Conservation (phyloP, 495 filamentous ascomycete species). For the Aspergillus homomorphus region DNA sequence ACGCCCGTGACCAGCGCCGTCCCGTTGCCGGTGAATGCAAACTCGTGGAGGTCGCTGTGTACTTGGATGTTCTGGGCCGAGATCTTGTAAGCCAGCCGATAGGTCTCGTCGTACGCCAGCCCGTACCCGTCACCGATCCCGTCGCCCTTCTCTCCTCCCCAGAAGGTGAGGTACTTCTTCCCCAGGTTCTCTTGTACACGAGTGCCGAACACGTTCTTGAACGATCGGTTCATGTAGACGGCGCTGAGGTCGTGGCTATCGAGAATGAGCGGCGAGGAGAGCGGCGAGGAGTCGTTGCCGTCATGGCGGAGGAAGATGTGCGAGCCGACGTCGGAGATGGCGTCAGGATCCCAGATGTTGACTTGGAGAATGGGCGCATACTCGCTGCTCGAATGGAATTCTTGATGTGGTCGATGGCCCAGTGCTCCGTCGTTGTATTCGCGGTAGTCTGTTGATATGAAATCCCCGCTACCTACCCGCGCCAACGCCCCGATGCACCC, state of each 20-base stretch:
- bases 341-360: slow-evolving; percentile 16
- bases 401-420: slow-evolving; percentile 23
- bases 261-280: slow-evolving; percentile 21
- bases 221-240: slow-evolving; percentile 22
- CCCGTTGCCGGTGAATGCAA: slow-evolving; percentile 35
- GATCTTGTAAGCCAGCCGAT: slow-evolving; percentile 19
- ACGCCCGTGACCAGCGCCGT: slow-evolving; percentile 47
- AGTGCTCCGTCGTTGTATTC: slow-evolving; percentile 19
- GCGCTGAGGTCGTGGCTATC: slow-evolving; percentile 20
- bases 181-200: slow-evolving; percentile 18
- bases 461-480: slow-evolving; percentile 9
- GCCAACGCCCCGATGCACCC: slow-evolving; percentile 4
- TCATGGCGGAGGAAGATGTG: slow-evolving; percentile 26
- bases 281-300: slow-evolving; percentile 19
- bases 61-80: slow-evolving; percentile 18
- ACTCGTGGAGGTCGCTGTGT: slow-evolving; percentile 35
- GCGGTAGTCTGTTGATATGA: slow-evolving; percentile 17
- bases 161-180: slow-evolving; percentile 21
- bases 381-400: slow-evolving; percentile 23
- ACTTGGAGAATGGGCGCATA: slow-evolving; percentile 21
- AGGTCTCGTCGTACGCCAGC: slow-evolving; percentile 21
- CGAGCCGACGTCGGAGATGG: slow-evolving; percentile 17
- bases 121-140: slow-evolving; percentile 25
- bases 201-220: slow-evolving; percentile 23
- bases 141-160: slow-evolving; percentile 21